Evolutionary conservation across 192 early-diverging fungal genomes (phyloP), one percentile per base, ranked within the genome.

Genomic region (Entrophospora sp.): DNA sequence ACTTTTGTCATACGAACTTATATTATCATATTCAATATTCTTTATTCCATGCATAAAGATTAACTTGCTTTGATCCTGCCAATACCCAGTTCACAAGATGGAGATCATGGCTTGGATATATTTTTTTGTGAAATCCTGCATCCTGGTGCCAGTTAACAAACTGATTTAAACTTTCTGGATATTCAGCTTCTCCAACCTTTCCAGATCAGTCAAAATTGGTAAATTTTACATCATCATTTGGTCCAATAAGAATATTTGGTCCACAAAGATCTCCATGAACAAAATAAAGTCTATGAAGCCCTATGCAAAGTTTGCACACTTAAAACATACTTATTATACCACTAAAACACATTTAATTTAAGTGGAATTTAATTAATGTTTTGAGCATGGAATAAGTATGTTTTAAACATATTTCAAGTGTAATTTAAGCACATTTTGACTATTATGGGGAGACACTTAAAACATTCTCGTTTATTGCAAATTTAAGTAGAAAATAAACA

Each of bases 141-240:
- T 64, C 62, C 31, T 45, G 9, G 43, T 64, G 40, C 62, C 62
- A 64, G 32, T 42, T n/a, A 9, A 64, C 8, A 2, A 24, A 20
- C 3, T 2, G 43, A 64, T 64, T 64, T 31, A 38, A 28, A 34
- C 43, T 49, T 35, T 35, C 31, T 43, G 62, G 62, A 27, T 64
- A 64, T 35, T 12, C 3, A 64, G 62, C 62, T 44, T 64, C 62
- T 2, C 37, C 24, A 22, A 8, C 42, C 40, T 48, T 64, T 22
- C 62, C 62, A 64, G 62, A 42, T 43, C 62, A 64, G 3, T 64
- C 62, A 64, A 64, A 64, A 64, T 64, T 31, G 28, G 48, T 31
- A 49, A 64, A 32, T 28, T 64, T 64, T 31, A 64, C 31, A 44
- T 45, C 43, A 64, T 31, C 42, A 46, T 22, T 64, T 34, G 62